phyloP scores from a whole-genome alignment of 768 basidiomycete species.

The Leucogyrophana mollusca region DNA sequence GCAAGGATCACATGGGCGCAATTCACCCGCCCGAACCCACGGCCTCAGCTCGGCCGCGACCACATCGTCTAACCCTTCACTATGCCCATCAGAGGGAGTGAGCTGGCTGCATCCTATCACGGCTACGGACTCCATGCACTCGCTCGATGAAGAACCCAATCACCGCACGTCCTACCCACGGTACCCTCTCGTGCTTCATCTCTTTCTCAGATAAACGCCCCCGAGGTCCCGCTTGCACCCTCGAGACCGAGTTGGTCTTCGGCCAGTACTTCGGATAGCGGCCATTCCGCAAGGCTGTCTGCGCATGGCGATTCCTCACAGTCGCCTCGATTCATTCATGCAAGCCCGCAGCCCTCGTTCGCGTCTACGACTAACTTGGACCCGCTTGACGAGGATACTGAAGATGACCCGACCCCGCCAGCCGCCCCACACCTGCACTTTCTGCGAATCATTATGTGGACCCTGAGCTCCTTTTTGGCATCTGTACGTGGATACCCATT shows the following conservation, averaged over 20 bases:
- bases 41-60: not conserved
- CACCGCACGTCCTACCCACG: conserved; percentile 10
- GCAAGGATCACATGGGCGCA: conserved; percentile 10
- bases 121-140: conserved; percentile 18
- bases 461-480: conserved; percentile 51
- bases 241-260: conserved; percentile 20
- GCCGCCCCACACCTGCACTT: conserved; percentile 11
- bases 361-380: conserved; percentile 12
- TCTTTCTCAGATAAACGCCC: conserved; percentile 11
- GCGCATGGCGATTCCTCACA: conserved; percentile 12
- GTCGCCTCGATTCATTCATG: conserved; percentile 17
- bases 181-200: conserved; percentile 14
- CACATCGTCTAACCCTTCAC: conserved; percentile 9
- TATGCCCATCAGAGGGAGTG: conserved; percentile 20
- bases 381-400: conserved; percentile 18
- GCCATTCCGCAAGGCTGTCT: conserved; percentile 10
- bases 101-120: conserved; percentile 31
- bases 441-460: conserved; percentile 51
- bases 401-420: conserved; percentile 6
- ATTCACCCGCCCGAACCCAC: too few species aligned
- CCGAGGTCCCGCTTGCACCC: conserved; percentile 13
- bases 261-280: conserved; percentile 24
- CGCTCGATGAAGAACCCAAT: conserved; percentile 18
- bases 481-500: conserved; percentile 51
- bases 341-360: conserved; percentile 23